Evolutionary conservation across 2,329 filamentous ascomycete species (phyloP), one percentile per base, ranked within the genome.

Genomic region (Botrytis hyacinthi): DNA sequence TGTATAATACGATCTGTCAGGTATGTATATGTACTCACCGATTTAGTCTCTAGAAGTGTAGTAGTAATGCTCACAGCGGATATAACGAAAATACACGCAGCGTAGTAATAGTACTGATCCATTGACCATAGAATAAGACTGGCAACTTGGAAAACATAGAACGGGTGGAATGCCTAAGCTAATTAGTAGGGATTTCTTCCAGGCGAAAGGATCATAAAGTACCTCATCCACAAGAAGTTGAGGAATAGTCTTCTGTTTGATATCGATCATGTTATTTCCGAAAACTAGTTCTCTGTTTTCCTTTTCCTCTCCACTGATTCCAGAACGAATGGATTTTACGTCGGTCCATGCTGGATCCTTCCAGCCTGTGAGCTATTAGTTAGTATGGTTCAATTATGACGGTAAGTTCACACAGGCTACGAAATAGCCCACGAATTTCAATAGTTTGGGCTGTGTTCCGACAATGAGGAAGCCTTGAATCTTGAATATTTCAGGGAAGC

Each of bases 61-160:
- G 94, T 92, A 7, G 90, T 88, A 79, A 99, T 98, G 82, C 95
- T 98, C 78, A 94, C 92, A 62, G 96, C 88, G 0, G 97, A 99
- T 82, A 99, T 98, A 75, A 95, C 81, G 78, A 99, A 97, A 78
- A 99, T 99, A 81, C 95, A 97, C 26, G 91, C 87, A 7, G 96
- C 96, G 82, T 99, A 99, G 84, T 98, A 99, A 81, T 98, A 99
- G 82, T 99, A 99, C 79, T 97, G 88, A 80, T 99, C 96, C 77
- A 98, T 81, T 16, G 95, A 98, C 96, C 96, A 99, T 5, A 99
- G 88, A 59, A 97, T 83, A 77, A 99, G 85, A 85, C 96, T 98
- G 66, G 95, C 95, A 79, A 98, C 91, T 83, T 99, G 96, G 81
- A 99, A 99, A 73, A 99, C 92, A 81, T 99, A 99, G 82, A 99